Base-by-base conservation (phyloP, 2,329 filamentous ascomycete species). In the Pseudonectria foliicola region DNA sequence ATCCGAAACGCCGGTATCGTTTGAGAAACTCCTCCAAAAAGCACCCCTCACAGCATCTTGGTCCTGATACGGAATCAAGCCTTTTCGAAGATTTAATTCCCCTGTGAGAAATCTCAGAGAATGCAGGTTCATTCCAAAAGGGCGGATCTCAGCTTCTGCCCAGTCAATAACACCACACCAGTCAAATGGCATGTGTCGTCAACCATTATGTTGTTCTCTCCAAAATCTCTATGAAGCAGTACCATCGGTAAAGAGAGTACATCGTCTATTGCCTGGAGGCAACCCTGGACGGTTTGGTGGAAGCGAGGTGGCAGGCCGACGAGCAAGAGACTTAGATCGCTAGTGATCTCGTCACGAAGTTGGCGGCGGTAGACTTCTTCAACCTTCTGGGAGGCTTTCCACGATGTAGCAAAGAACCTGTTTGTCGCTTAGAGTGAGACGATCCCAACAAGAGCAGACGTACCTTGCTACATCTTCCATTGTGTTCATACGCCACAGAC, bases 111-210 rank as follows among this genome's bases (percentile, higher is more conserved):
- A 25, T 34, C 64, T 43, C 2, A 63, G 38, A 10, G 55, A 58
- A 36, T 63, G 44, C 2, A 67, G 46, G 31, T 65, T 64, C 0
- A 56, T 23, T 4, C 63, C 62, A 40, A 67, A 67, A 7, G 62
- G 60, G n/a, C 52, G 34, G 16, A 66, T 52, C 31, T 56, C 50
- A 3, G 62, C 57, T 44, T 67, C 59, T 1, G 62, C 57, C 62
- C 59, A 68, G 49, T 66, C 61, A 35, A 67, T 50, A 7, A 67
- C 60, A 3, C 63, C 62, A n/a, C 23, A 49, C 48, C 4, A n/a
- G n/a, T n/a, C n/a, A 67, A 39, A 44, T 59, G 55, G 45, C 53
- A 64, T 23, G 59, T 33, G 18, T 59, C 48, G 27, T 66, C 51
- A 5, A 67, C 62, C 8, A 66, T 53, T 27, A 66, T 59, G 38